These are phyloP conservation scores for Lithospermum erythrorhizon DNA, from an alignment of 257 asterid species.

Conservation along the genomic window DNA sequence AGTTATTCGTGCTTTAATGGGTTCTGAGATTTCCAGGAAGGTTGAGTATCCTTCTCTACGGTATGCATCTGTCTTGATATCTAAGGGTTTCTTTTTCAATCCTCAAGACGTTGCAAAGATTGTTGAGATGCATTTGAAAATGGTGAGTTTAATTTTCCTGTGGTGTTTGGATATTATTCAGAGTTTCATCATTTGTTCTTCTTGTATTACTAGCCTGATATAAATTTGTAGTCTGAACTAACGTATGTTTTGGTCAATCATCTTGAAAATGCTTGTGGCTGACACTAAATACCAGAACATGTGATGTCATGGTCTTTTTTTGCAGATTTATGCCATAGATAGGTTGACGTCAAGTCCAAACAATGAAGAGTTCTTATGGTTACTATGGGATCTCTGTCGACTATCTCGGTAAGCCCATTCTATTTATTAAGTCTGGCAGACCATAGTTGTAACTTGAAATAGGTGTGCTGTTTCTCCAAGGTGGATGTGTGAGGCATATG, in stretches of 20 bases:
- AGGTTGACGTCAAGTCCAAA: conserved; percentile 58
- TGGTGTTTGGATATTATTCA: conserved; percentile 12
- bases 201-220: too few relatives aligned
- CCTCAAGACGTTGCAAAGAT: conserved; percentile 66
- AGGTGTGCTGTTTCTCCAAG: background rate
- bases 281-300: conserved; percentile 10
- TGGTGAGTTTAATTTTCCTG: conserved; percentile 39
- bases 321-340: conserved; percentile 69
- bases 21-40: conserved; percentile 44
- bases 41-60: conserved; percentile 64
- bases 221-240: background rate
- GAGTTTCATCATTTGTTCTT: conserved; percentile 4
- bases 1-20: conserved; percentile 56
- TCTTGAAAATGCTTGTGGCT: background rate
- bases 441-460: background rate
- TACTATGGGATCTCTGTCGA: conserved; percentile 89
- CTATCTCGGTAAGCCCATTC: conserved; percentile 57
- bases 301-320: conserved; percentile 8
- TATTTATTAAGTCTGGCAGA: conserved; percentile 13
- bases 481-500: background rate
- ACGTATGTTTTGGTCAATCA: background rate
- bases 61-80: conserved; percentile 64
- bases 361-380: conserved; percentile 89
- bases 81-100: conserved; percentile 65
- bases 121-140: conserved; percentile 72